Evolutionary conservation across 805 yeast genomes (phyloP), one percentile per base, ranked within the genome.

Genomic region (Myxozyma kluyveri): DNA sequence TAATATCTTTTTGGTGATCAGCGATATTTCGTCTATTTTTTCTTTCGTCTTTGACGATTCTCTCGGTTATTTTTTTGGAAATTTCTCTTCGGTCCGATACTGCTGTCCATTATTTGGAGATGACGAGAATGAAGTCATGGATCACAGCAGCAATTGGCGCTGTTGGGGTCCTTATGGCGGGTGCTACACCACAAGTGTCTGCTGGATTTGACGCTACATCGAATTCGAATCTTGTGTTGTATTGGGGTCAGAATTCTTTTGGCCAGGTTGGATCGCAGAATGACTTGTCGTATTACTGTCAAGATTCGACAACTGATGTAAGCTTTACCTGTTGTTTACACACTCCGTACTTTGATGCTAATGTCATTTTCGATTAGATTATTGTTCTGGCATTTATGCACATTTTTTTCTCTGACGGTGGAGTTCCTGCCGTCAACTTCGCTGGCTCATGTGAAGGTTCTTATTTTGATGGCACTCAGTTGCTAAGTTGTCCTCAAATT

Each of bases 171-270:
- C n/a, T n/a, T n/a, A n/a, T n/a, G n/a, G n/a, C n/a, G n/a, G n/a
- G n/a, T n/a, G n/a, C n/a, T n/a, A n/a, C n/a, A n/a, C n/a, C n/a
- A n/a, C n/a, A n/a, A n/a, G n/a, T n/a, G n/a, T n/a, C n/a, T n/a
- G n/a, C n/a, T 12, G 63, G 54, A 6, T 60, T 60, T 27, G 59
- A 61, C 40, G 52, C 58, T 12, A 37, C 55, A 18, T 67, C 81
- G 17, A 74, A 76, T 42, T 64, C 74, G 29, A 85, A 86, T 59
- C 79, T 88, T 35, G 96, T 84, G 21, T 75, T 86, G 5, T 88
- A 88, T 70, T 88, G 96, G 96, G 96, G 96, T 48, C 96, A 88
- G 69, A 79, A 80, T 62, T 81, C 91, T 14, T 82, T 78, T n/a
- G 87, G 87, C 5, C 23, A 31, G 22, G 56, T 45, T 37, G 52